Base-by-base conservation (phyloP, 208 protist genomes). In the Acanthamoeba lenticulata region DNA sequence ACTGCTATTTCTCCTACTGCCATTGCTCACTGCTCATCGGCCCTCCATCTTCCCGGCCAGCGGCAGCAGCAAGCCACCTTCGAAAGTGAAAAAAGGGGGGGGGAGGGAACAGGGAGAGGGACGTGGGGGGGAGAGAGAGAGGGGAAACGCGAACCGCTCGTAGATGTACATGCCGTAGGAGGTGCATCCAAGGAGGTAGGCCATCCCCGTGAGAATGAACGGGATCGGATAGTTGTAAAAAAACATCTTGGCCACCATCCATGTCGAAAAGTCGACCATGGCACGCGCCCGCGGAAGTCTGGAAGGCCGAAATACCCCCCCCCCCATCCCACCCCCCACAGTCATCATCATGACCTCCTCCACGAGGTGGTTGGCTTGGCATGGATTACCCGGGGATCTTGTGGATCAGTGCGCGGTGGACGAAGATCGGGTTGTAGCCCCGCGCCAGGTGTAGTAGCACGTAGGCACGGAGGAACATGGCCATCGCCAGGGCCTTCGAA, bases 91-190 rank as follows among this genome's bases (percentile, higher is more conserved):
- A n/a, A n/a, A n/a, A n/a, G n/a, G n/a, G n/a, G n/a, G n/a, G n/a
- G n/a, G n/a, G n/a, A n/a, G n/a, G n/a, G n/a, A n/a, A n/a, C n/a
- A n/a, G n/a, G n/a, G n/a, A n/a, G n/a, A 1, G 49, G 13, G 13
- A 19, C 49, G 49, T 55, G 49, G 1, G 49, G 1, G 49, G 13
- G 49, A 27, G 6, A 27, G 49, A 9, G 49, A 11, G 49, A 55
- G 4, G 49, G 1, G 49, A 27, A 36, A 9, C 13, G 62, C 17
- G 79, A 52, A 88, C 79, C 79, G 79, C 32, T 88, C 79, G 49
- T 88, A 88, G 42, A 88, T 88, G 44, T 88, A 88, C 44, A 88
- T 88, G 79, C 79, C 79, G 49, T 88, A 88, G 29, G 69, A 81
- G 69, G 69, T 81, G 24, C 27, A 44, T 5, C 34, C 21, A 19